Evolutionary conservation across 2,329 filamentous ascomycete genomes (phyloP).

Genomic region (Capronia americana): DNA sequence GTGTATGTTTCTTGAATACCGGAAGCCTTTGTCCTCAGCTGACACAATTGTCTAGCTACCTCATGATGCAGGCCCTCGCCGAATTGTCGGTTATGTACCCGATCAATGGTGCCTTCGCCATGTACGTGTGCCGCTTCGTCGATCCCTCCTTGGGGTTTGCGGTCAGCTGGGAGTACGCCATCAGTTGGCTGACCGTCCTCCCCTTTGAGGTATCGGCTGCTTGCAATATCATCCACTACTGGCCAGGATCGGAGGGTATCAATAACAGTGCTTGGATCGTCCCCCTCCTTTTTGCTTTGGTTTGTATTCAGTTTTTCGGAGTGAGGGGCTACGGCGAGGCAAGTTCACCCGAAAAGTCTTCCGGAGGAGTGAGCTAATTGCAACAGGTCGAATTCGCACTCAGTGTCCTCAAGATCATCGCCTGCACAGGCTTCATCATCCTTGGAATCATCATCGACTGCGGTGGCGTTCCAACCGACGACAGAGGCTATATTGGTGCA

Average conservation of each 20-base stretch:
- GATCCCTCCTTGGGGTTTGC: constrained; percentile 61
- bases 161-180: constrained; percentile 54
- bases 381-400: constrained; percentile 62
- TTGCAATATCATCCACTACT: constrained; percentile 65
- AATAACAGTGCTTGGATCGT: constrained; percentile 43
- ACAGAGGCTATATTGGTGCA: constrained; percentile 37
- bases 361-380: constrained; percentile 2
- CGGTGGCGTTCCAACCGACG: constrained; percentile 61
- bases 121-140: constrained; percentile 63
- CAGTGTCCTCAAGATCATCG: constrained; percentile 63
- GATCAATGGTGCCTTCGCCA: constrained; percentile 67
- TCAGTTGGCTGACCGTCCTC: constrained; percentile 65
- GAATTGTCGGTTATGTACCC: constrained; percentile 68
- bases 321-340: constrained; percentile 56
- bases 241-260: constrained; percentile 51
- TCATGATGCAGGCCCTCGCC: constrained; percentile 65
- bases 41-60: constrained; percentile 45
- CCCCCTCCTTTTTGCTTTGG: constrained; percentile 32
- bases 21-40: constrained; percentile 54
- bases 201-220: constrained; percentile 59
- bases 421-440: constrained; percentile 71
- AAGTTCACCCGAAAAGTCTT: constrained; percentile 14
- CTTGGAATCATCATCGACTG: constrained; percentile 85
- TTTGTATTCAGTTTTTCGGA: constrained; percentile 55
- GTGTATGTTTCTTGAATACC: constrained; percentile 55